These are phyloP conservation scores for Venturia pyrina DNA, from an alignment of 2,329 filamentous ascomycete genomes.

Conservation along the genomic window DNA sequence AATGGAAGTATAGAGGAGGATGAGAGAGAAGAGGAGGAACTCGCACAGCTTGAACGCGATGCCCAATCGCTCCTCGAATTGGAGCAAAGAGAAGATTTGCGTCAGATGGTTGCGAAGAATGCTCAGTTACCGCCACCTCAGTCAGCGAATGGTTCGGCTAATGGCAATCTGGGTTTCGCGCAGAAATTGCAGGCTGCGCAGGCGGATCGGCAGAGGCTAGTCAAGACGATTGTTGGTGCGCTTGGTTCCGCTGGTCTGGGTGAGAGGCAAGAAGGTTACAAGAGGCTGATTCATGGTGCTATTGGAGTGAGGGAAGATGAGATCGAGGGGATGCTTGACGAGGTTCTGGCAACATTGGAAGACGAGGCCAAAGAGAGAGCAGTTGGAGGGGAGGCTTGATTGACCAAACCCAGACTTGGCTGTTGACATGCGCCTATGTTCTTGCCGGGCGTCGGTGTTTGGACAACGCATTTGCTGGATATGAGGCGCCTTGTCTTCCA, in stretches of 20 bases:
- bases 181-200: conserved; percentile 33
- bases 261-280: conserved; percentile 65
- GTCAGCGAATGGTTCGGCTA: not conserved
- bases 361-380: conserved; percentile 21
- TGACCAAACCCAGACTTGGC: not conserved
- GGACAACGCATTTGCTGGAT: not conserved
- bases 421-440: not conserved
- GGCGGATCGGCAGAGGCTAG: conserved; percentile 50
- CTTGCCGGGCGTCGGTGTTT: not conserved
- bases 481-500: not conserved
- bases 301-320: conserved; percentile 59
- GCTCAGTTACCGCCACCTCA: conserved; percentile 9
- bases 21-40: conserved; percentile 8
- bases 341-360: conserved; percentile 40
- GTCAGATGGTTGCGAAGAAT: conserved; percentile 20
- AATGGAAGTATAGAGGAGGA: conserved; percentile 5
- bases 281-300: conserved; percentile 57
- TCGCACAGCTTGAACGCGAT: conserved; percentile 19
- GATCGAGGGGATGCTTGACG: conserved; percentile 51
- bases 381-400: not conserved
- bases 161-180: not conserved
- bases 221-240: conserved; percentile 59
- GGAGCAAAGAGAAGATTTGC: conserved; percentile 32
- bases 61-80: conserved; percentile 34
- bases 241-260: conserved; percentile 59